Conservation (phyloP, 805 yeast genomes). For the Lachancea sp. region DNA sequence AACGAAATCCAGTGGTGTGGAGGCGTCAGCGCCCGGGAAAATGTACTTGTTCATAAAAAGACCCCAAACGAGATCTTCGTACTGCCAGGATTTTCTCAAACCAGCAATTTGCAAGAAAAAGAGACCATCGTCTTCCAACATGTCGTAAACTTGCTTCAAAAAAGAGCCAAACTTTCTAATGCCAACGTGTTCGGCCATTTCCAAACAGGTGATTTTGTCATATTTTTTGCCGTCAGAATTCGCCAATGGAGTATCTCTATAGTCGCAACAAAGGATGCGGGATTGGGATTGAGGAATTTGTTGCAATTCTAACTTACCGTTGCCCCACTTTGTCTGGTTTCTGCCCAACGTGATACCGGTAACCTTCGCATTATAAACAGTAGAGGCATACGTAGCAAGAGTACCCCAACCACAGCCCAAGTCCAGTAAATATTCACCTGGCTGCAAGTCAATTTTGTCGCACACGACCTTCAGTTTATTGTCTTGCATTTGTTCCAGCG, state of each 20-base stretch:
- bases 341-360: constrained; percentile 88
- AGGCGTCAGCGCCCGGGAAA: constrained; percentile 97
- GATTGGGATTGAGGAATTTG: constrained; percentile 67
- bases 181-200: constrained; percentile 97
- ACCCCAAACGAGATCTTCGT: constrained; percentile 92
- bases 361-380: constrained; percentile 74
- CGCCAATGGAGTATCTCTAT: constrained; percentile 82
- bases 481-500: constrained; percentile 78
- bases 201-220: constrained; percentile 83
- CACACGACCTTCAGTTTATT: constrained; percentile 83
- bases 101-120: constrained; percentile 88
- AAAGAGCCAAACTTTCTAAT: constrained; percentile 73
- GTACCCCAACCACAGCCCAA: constrained; percentile 98
- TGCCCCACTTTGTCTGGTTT: constrained; percentile 91
- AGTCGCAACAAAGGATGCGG: constrained; percentile 72
- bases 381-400: constrained; percentile 75
- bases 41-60: constrained; percentile 92
- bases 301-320: constrained; percentile 56
- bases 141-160: constrained; percentile 72
- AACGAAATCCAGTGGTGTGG: constrained; percentile 86
- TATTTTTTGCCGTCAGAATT: constrained; percentile 43
- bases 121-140: constrained; percentile 87
- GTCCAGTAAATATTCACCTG: constrained; percentile 73
- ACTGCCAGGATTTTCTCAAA: constrained; percentile 86
- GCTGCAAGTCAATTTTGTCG: constrained; percentile 68